Base-by-base conservation (phyloP, 148 eudicot genomes). In the Hydrangea macrophylla region DNA sequence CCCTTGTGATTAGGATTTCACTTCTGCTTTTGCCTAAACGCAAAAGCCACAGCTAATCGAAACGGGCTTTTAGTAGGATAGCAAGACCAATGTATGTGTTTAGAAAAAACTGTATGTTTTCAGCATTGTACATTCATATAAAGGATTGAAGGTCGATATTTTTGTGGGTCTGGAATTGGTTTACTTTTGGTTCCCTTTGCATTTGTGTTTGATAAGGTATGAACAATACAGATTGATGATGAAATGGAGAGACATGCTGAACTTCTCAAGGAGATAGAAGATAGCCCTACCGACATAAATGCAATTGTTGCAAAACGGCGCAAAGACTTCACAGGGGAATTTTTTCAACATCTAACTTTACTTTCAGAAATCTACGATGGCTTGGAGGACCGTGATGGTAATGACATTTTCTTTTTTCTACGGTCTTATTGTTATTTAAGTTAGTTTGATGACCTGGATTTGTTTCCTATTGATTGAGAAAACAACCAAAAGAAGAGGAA, bases 361-460 rank as follows among this genome's bases (percentile, higher is more conserved):
- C 83, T 90, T 20, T 85, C 88, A 62, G 93, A 88, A 62, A 85
- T 79, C 0, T 77, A 78, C 65, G 92, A 94, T 68, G 61, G 86
- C 81, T 79, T 94, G 84, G 99, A 94, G 74, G 98, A 87, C 64
- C 88, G 91, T 6, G 99, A 94, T 81, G 92, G 99, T 94, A 85
- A 83, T 70, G 10, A 50, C n/a, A 54, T 36, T 20, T 20, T 22
- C 28, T 56, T 37, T 53, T 68, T 57, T 64, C 3, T 54, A 32
- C 56, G 6, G 35, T 68, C 26, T 10, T 20, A 22, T 68, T 58
- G 25, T 32, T 68, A 26, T 28, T 26, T 17, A 42, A 7, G 50
- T 36, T 69, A 58, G 18, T 31, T 68, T 18, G n/a, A 26, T 55
- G 22, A 18, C 9, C 26, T 67, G 44, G n/a, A n/a, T n/a, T n/a